phyloP scores from a whole-genome alignment of 2,329 filamentous ascomycete genomes.

The Harringtonia aguacate region DNA sequence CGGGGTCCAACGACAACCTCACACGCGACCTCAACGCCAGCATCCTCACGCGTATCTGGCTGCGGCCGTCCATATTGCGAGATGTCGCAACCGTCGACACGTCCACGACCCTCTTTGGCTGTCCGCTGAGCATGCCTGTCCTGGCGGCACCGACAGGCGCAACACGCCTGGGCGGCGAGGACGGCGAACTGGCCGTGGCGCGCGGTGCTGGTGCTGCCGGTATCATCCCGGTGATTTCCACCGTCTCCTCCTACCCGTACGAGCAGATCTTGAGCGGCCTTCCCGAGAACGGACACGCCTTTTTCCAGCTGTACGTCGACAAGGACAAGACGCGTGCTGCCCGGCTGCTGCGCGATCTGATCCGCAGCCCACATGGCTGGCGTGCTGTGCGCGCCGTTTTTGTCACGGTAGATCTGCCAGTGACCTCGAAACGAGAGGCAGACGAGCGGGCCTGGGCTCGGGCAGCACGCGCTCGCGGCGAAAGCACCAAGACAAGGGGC shows the following conservation, averaged over 20 bases:
- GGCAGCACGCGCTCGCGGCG: background rate
- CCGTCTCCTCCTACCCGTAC: slow-evolving; percentile 13
- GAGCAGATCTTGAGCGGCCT: slow-evolving; percentile 10
- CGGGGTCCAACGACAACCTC: slow-evolving; percentile 40
- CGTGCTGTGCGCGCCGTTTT: slow-evolving; percentile 24
- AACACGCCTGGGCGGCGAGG: slow-evolving; percentile 36
- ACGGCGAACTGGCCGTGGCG: slow-evolving; percentile 40
- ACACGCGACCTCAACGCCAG: slow-evolving; percentile 36
- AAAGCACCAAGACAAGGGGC: slow-evolving; percentile 25
- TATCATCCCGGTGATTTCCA: slow-evolving; percentile 32
- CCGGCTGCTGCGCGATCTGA: slow-evolving; percentile 5
- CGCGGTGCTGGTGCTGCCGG: slow-evolving; percentile 33
- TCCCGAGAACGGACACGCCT: slow-evolving; percentile 17
- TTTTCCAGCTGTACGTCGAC: slow-evolving; percentile 14
- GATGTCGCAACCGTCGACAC: slow-evolving; percentile 30
- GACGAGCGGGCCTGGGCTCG: slow-evolving; percentile 32
- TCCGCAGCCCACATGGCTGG: slow-evolving; percentile 32
- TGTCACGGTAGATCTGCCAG: slow-evolving; percentile 45
- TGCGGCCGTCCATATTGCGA: slow-evolving; percentile 39
- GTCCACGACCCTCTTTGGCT: slow-evolving; percentile 27
- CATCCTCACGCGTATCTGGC: slow-evolving; percentile 35
- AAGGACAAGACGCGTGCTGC: slow-evolving; percentile 5
- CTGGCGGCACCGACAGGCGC: slow-evolving; percentile 39
- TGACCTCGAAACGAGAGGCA: slow-evolving; percentile 44
- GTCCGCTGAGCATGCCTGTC: slow-evolving; percentile 27